These are phyloP conservation scores for Botrytis deweyae DNA, from an alignment of 2,329 filamentous ascomycete genomes.

Conservation along the genomic window DNA sequence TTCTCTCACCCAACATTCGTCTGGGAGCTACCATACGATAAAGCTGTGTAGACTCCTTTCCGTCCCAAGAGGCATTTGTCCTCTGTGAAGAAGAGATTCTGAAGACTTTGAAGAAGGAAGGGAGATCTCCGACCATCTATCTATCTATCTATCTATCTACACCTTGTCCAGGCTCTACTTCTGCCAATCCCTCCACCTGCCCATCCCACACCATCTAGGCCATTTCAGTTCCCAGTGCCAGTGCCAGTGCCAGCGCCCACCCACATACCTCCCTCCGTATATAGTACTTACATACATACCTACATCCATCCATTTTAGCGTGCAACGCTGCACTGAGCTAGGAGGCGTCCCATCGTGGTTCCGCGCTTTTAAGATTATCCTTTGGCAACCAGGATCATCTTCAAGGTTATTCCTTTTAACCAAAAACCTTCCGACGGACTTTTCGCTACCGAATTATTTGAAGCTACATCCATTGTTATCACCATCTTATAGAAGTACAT, in stretches of 20 bases:
- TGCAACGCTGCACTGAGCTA: constrained; percentile 15
- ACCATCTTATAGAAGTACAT: constrained; percentile 7
- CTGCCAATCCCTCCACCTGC: neutral
- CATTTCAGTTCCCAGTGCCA: constrained; percentile 1
- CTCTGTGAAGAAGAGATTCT: neutral
- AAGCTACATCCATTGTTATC: constrained; percentile 18
- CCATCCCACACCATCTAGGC: neutral
- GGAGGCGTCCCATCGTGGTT: neutral
- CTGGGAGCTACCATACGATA: neutral
- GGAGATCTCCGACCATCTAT: neutral
- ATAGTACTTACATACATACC: neutral
- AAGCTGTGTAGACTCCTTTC: neutral
- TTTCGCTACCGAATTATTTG: constrained; percentile 18
- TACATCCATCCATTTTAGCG: constrained; percentile 10
- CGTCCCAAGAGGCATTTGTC: neutral
- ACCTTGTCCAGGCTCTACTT: neutral
- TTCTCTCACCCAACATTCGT: neutral
- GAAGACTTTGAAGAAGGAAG: neutral
- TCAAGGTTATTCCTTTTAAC: constrained; percentile 18
- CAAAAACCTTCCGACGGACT: constrained; percentile 15
- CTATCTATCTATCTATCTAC: neutral
- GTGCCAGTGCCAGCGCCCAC: too few relatives aligned
- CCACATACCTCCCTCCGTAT: neutral
- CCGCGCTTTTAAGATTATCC: constrained; percentile 3
- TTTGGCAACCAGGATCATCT: constrained; percentile 9